Evolutionary conservation across 148 eudicot species (phyloP), one percentile per base, ranked within the genome.

Genomic region (Rhododendron ovatum): DNA sequence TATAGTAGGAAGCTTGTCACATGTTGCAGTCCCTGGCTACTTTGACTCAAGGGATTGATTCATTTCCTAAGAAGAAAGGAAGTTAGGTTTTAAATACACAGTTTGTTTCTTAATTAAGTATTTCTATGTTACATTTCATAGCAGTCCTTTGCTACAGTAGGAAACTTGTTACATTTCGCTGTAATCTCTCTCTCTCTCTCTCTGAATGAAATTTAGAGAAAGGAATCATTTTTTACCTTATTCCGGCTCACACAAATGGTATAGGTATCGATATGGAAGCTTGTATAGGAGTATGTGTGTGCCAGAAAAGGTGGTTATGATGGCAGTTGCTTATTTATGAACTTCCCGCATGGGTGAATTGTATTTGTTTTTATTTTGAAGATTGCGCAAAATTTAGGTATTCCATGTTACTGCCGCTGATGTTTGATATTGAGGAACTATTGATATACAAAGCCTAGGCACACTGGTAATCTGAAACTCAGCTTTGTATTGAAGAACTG

Each of bases 21-120:
- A 88, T 89, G 86, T 89, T 88, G 89, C 88, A 67, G 17, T 67
- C 74, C 74, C 33, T 28, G 28, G 74, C 33, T 67, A 26, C 33
- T 48, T 83, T 85, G 90, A 89, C 85, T 93, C 79, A 83, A 87
- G 87, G 88, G 88, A 65, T 87, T 85, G 89, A 74, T 87, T 85
- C 87, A 86, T 86, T 86, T 88, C 79, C 84, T 82, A 80, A 88
- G 85, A 39, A 84, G 82, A 86, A 81, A 86, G 76, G 71, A 59
- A 89, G 79, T 85, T 91, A 89, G 93, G 89, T 85, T 90, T 65
- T 86, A 89, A 89, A 84, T 87, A 86, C 90, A 89, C 83, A 89
- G 80, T 84, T 84, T 50, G 65, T 74, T 88, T 82, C 83, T 67
- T 86, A 47, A 63, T 69, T 87, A 63, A 63, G 39, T 45, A 43